Evolutionary conservation across 768 basidiomycete species (phyloP).

Genomic region (Lactarius deliciosus): DNA sequence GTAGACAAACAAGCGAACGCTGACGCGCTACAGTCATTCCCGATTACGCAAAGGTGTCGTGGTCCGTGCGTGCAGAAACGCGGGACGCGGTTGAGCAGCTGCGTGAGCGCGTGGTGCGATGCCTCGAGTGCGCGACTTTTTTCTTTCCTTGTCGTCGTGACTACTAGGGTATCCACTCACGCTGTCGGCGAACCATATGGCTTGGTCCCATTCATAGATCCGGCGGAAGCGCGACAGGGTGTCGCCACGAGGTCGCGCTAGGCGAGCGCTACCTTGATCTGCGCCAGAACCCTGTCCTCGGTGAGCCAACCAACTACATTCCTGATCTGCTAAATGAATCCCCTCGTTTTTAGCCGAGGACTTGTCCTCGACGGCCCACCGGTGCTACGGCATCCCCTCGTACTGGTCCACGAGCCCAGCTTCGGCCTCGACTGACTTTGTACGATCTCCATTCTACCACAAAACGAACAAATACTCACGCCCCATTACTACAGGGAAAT

Average conservation of each 20-base stretch:
- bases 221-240: conserved; percentile 26
- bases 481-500: conserved; percentile 23
- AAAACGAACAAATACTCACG: not conserved
- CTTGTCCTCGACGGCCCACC: conserved; percentile 24
- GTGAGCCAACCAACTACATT: conserved; percentile 24
- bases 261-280: conserved; percentile 24
- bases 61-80: conserved; percentile 69
- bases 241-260: conserved; percentile 17
- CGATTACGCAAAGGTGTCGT: conserved; percentile 74
- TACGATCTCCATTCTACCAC: not conserved
- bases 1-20: not conserved
- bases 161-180: not conserved
- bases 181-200: no score
- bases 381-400: conserved; percentile 23
- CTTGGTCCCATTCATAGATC: not conserved
- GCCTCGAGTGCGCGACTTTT: conserved; percentile 60
- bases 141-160: not conserved
- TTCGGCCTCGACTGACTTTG: conserved; percentile 30
- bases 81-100: conserved; percentile 54
- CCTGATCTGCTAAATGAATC: not conserved
- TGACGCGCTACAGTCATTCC: conserved; percentile 63
- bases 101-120: conserved; percentile 59
- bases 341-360: conserved; percentile 21
- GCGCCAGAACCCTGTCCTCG: conserved; percentile 28
- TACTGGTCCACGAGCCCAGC: conserved; percentile 7